Evolutionary conservation across 2,329 filamentous ascomycete genomes (phyloP).

Genomic region (Hymenoscyphus occultus): DNA sequence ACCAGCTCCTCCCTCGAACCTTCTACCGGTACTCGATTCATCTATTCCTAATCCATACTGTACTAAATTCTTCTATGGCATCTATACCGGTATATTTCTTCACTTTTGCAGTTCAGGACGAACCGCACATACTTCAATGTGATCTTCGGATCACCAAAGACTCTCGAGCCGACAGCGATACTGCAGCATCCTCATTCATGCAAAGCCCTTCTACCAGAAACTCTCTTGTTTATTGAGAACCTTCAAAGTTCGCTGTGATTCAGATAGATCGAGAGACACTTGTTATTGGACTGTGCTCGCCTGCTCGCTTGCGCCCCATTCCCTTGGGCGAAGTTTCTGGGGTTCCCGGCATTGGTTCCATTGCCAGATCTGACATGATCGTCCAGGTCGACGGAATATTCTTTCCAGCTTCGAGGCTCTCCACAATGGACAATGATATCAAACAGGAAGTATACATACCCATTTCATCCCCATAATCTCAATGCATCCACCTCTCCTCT

Average conservation of each 20-base stretch:
- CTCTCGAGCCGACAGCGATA: background rate
- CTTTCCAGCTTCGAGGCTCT: background rate
- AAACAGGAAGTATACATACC: background rate
- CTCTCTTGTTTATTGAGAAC: too few relatives aligned
- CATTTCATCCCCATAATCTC: too few relatives aligned
- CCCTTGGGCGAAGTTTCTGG: background rate
- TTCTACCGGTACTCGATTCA: background rate
- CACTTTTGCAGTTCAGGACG: background rate
- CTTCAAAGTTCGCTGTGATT: background rate
- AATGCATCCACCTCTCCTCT: background rate
- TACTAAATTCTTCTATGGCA: too few relatives aligned
- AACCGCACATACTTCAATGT: background rate
- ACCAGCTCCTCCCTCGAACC: too few relatives aligned
- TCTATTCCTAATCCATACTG: background rate
- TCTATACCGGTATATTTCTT: background rate
- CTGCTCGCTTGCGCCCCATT: too few relatives aligned
- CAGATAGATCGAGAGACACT: background rate
- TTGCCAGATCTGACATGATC: background rate
- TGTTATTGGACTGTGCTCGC: background rate
- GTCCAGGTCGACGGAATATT: background rate
- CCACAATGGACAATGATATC: background rate
- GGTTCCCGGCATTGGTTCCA: background rate
- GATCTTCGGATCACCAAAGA: background rate
- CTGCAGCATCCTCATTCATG: constrained; percentile 2
- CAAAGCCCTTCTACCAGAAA: background rate